Percentiles rank a stretch among this genome's conserved stretches.
Evolutionary conservation across 2,329 filamentous ascomycete species (phyloP).

Genomic region (Myriosclerotinia duriaeana): DNA sequence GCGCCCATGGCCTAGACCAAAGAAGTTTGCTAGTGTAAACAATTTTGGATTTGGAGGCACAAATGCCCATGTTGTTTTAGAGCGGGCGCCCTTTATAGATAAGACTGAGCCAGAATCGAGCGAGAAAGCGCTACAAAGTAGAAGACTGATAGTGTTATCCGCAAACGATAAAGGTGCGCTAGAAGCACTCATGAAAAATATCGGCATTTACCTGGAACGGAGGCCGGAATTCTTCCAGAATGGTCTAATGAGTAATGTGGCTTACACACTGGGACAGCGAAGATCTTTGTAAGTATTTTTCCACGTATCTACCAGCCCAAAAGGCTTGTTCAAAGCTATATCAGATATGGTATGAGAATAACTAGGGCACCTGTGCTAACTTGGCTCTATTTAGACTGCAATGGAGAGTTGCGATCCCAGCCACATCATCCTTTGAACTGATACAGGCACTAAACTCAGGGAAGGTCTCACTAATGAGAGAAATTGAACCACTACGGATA

Average conservation of each 20-base stretch:
- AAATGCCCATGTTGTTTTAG: constrained; percentile 31
- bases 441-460: constrained; percentile 39
- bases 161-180: constrained; percentile 36
- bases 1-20: constrained; percentile 39
- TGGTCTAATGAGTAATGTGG: constrained; percentile 37
- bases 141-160: constrained; percentile 38
- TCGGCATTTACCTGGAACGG: constrained; percentile 38
- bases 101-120: constrained; percentile 33
- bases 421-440: constrained; percentile 35
- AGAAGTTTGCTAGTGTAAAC: constrained; percentile 49
- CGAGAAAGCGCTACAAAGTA: constrained; percentile 33
- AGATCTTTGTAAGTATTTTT: constrained; percentile 29
- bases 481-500: constrained; percentile 28
- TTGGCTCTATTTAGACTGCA: constrained; percentile 24
- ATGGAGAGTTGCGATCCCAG: constrained; percentile 35
- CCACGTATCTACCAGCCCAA: not conserved
- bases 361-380: not conserved
- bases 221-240: constrained; percentile 38
- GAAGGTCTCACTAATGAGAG: constrained; percentile 36
- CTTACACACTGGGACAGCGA: constrained; percentile 37
- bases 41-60: constrained; percentile 31
- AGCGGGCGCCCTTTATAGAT: constrained; percentile 33
- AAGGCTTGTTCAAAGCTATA: not conserved
- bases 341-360: not conserved
- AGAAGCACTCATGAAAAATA: constrained; percentile 36